Conservation (phyloP, 1,139 yeast genomes). For the Geotrichum histeridarum region DNA sequence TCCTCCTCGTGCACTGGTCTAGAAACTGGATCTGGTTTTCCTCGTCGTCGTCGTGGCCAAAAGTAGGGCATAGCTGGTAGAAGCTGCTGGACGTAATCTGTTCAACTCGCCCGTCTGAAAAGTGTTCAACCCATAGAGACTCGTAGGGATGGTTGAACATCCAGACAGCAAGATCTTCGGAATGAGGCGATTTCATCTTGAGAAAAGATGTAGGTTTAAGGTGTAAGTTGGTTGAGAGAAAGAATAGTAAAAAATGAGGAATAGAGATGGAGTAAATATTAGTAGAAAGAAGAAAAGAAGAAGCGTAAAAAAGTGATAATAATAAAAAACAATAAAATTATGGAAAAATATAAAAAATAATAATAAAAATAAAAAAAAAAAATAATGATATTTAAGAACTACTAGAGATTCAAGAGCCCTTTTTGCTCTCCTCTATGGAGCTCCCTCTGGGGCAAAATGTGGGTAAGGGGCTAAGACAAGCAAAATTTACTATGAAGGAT, state of each 20-base stretch:
- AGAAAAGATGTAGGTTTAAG: not conserved
- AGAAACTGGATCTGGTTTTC: slow-evolving; percentile 2
- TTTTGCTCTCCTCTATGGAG: not conserved
- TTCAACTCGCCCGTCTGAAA: slow-evolving; percentile 8
- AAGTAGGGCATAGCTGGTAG: slow-evolving; percentile 11
- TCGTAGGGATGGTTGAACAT: slow-evolving; percentile 12
- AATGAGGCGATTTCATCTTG: slow-evolving; percentile 13
- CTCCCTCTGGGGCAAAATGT: not conserved
- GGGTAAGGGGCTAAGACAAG: no score
- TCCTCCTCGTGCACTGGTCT: slow-evolving; percentile 10
- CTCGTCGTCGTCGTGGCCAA: slow-evolving; percentile 1
- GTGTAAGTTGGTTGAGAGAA: not conserved
- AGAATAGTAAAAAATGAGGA: not conserved
- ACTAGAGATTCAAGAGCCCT: no score
- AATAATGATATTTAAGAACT: no score
- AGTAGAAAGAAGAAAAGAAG: not conserved
- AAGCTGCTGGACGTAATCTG: slow-evolving; percentile 11
- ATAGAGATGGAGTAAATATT: not conserved
- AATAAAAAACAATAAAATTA: not conserved
- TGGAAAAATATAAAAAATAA: not conserved
- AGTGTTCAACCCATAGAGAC: slow-evolving; percentile 16
- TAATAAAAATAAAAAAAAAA: no score
- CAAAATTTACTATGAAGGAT: no score
- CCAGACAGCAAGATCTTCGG: slow-evolving; percentile 15
- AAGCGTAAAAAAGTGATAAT: not conserved